A percentile compares a stretch with the other conserved stretches of the same genome.
These are phyloP conservation scores for Rickenella mellea DNA, from an alignment of 768 basidiomycete species.

Conservation along the genomic window DNA sequence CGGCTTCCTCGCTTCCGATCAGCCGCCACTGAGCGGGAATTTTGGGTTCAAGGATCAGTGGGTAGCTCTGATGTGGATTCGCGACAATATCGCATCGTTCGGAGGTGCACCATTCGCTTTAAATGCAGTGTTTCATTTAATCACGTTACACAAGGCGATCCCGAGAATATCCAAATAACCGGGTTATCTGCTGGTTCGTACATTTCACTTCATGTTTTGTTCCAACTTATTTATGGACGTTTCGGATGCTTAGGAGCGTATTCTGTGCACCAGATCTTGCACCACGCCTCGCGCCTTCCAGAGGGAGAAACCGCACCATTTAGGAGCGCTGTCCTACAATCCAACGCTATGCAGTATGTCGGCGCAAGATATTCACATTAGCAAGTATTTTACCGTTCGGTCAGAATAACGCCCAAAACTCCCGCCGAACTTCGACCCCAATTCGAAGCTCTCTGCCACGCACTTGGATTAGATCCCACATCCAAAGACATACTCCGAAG, in stretches of 20 bases:
- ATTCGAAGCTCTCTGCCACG: slow-evolving; percentile 51
- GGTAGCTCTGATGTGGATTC: slow-evolving; percentile 67
- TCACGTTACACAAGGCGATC: slow-evolving; percentile 36
- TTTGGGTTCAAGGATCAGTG: slow-evolving; percentile 84
- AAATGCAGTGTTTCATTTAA: not conserved
- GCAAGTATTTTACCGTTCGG: not conserved
- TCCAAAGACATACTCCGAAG: slow-evolving; percentile 41
- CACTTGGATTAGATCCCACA: slow-evolving; percentile 45
- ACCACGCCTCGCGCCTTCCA: slow-evolving; percentile 57
- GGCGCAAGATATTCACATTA: not conserved
- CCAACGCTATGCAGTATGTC: slow-evolving; percentile 63
- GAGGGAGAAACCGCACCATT: slow-evolving; percentile 51
- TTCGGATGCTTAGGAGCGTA: slow-evolving; percentile 44
- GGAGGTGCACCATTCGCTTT: slow-evolving; percentile 38
- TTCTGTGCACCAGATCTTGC: slow-evolving; percentile 65
- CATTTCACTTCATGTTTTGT: not conserved
- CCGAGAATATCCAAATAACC: slow-evolving; percentile 47
- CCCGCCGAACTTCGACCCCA: slow-evolving; percentile 48
- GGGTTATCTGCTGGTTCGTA: slow-evolving; percentile 63
- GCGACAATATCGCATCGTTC: slow-evolving; percentile 54
- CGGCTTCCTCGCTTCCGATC: slow-evolving; percentile 63
- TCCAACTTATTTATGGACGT: not conserved
- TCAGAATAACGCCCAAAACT: slow-evolving; percentile 49
- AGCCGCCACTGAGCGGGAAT: slow-evolving; percentile 56
- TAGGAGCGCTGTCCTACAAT: slow-evolving; percentile 56